Evolutionary conservation across 2,329 filamentous ascomycete species (phyloP), one percentile per base, ranked within the genome.

Genomic region (Plectosphaerella cucumerina): DNA sequence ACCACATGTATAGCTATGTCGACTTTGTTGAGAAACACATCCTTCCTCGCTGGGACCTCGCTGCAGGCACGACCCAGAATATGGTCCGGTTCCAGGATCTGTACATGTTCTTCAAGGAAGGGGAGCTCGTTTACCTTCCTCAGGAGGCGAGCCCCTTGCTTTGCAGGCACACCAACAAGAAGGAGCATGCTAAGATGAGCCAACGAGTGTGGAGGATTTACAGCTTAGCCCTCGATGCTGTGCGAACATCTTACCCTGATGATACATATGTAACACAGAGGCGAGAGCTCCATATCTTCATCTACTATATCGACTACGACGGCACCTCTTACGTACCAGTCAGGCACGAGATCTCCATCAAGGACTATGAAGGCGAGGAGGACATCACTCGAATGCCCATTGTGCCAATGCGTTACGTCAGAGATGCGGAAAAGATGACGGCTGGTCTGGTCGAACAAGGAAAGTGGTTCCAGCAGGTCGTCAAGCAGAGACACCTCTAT

Each of bases 321-420:
- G 51, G 51, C 10, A 11, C 20, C 12, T 41, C 42, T 8, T 53
- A 48, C 21, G 31, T 21, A 3, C 21, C 44, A 5, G n/a, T 44
- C 15, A 44, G 41, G n/a, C 21, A 39, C 12, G 44, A 11, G 14
- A 17, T 50, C 22, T n/a, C 8, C 5, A 53, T 58, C 31, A 1
- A 34, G 4, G 18, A 45, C 33, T 53, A 22, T 43, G 11, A 34
- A 6, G 55, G 55, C 5, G 50, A 56, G 17, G 48, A 44, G 6
- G 48, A 55, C 4, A 52, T 60, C 35, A 50, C 42, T 2, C 31
- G 41, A 2, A 44, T 60, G 33, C 20, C 22, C 4, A n/a, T 58
- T 2, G 55, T 47, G 22, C 58, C 58, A 12, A 35, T 55, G 10
- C 52, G 56, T 2, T 60, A 56, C 47, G 15, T 23, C 17, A 39